These are phyloP conservation scores for Colletotrichum destructivum DNA, from an alignment of 2,329 filamentous ascomycete genomes.

Conservation along the genomic window DNA sequence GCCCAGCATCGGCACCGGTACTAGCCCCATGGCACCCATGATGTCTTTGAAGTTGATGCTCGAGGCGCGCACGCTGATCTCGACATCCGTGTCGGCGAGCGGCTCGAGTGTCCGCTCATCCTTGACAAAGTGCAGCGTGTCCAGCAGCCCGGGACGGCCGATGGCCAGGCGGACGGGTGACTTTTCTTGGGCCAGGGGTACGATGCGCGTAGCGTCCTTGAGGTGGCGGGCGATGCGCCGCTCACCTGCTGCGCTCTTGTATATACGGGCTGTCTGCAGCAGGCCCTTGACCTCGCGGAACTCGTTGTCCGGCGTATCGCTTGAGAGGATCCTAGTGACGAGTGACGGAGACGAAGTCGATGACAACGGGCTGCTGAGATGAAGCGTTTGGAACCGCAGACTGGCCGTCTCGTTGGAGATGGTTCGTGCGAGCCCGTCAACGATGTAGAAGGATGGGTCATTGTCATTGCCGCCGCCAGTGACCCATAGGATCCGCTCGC, in stretches of 20 bases:
- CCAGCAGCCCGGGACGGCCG: constrained; percentile 47
- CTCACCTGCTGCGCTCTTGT: neutral
- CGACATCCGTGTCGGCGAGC: constrained; percentile 46
- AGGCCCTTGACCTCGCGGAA: neutral
- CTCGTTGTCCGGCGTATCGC: constrained; percentile 4
- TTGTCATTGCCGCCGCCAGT: constrained; percentile 18
- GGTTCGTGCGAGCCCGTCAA: constrained; percentile 24
- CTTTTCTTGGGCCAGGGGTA: constrained; percentile 6
- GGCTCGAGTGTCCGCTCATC: constrained; percentile 42
- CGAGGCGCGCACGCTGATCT: constrained; percentile 50
- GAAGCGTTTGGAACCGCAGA: constrained; percentile 15
- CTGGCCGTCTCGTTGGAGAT: constrained; percentile 17
- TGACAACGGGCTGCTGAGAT: constrained; percentile 15
- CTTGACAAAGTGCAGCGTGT: constrained; percentile 49
- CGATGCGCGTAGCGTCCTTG: constrained; percentile 35
- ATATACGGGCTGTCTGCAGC: neutral
- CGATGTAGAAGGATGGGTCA: constrained; percentile 18
- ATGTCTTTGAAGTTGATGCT: constrained; percentile 56
- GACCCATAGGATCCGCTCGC: constrained; percentile 27
- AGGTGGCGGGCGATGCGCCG: neutral
- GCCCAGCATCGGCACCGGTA: constrained; percentile 45
- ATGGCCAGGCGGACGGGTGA: constrained; percentile 28
- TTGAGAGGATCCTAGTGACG: neutral
- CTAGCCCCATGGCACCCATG: constrained; percentile 48
- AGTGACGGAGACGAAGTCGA: neutral